phyloP scores from a whole-genome alignment of 1,139 yeast genomes.

The Blastobotrys serpentis region DNA sequence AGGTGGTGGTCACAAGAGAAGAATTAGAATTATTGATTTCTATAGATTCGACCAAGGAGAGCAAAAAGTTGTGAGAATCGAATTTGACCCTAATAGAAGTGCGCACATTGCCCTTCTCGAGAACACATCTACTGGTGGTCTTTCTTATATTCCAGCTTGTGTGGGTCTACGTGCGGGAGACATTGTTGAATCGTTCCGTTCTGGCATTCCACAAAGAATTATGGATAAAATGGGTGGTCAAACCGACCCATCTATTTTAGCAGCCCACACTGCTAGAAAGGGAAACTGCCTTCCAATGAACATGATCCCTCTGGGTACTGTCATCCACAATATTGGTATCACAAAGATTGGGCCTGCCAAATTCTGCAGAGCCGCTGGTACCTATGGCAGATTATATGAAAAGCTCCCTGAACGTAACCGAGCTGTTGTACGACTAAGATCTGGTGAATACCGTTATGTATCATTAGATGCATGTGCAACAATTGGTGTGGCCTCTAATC shows the following conservation, averaged over 20 bases:
- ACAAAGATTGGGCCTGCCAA: slow-evolving; percentile 80
- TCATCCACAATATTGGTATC: slow-evolving; percentile 84
- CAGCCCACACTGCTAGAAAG: slow-evolving; percentile 82
- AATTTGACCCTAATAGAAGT: slow-evolving; percentile 93
- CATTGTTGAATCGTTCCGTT: slow-evolving; percentile 80
- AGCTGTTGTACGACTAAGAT: slow-evolving; percentile 78
- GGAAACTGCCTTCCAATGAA: slow-evolving; percentile 92
- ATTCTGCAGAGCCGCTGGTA: slow-evolving; percentile 90
- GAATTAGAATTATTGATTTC: slow-evolving; percentile 81
- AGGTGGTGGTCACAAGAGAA: slow-evolving; percentile 95
- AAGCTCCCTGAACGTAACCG: slow-evolving; percentile 68
- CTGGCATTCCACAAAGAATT: slow-evolving; percentile 79
- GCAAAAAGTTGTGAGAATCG: slow-evolving; percentile 82
- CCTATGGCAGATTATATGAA: slow-evolving; percentile 85
- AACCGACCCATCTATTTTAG: slow-evolving; percentile 86
- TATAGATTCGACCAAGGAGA: slow-evolving; percentile 65
- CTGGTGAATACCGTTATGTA: slow-evolving; percentile 93
- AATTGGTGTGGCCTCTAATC: slow-evolving; percentile 90
- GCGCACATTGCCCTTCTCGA: slow-evolving; percentile 88
- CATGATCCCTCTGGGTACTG: slow-evolving; percentile 92
- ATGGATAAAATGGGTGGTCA: slow-evolving; percentile 78
- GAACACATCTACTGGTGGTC: slow-evolving; percentile 58
- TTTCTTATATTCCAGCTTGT: slow-evolving; percentile 83
- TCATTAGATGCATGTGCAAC: slow-evolving; percentile 89
- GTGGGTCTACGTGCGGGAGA: slow-evolving; percentile 95